phyloP scores from a whole-genome alignment of 192 early-diverging fungal species.

The Gamsiella multidivaricata region DNA sequence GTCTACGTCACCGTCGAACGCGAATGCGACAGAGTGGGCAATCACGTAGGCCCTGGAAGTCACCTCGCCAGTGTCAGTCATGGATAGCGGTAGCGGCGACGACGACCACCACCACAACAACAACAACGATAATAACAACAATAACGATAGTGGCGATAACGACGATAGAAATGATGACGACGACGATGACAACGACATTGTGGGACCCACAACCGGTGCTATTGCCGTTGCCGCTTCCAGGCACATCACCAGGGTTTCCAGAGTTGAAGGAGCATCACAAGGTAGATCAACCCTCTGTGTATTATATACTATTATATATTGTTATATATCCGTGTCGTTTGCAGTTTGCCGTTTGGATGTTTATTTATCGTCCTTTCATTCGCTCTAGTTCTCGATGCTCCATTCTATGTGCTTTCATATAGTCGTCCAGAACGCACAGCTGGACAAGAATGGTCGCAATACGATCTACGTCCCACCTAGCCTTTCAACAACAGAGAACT shows the following conservation, averaged over 20 bases:
- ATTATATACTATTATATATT: background rate
- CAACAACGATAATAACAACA: no score
- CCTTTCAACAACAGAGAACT: slow-evolving; percentile 2
- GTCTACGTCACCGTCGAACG: background rate
- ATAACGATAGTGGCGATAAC: background rate
- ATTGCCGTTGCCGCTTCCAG: background rate
- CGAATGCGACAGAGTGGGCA: background rate
- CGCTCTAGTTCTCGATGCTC: background rate
- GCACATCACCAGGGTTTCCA: background rate
- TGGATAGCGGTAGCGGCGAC: background rate
- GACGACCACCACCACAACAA: background rate
- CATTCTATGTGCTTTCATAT: background rate
- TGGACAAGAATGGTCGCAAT: slow-evolving; percentile 3
- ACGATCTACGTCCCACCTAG: slow-evolving; percentile 5
- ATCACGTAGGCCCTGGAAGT: background rate
- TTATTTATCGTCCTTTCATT: background rate
- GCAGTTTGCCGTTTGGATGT: no score
- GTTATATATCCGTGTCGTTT: background rate
- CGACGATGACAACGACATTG: background rate
- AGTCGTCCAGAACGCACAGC: background rate
- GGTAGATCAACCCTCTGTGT: no score
- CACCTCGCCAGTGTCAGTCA: background rate
- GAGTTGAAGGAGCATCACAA: background rate
- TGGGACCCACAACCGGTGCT: background rate
- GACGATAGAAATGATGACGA: background rate